Evolutionary conservation across 345 rosid genomes (phyloP), one percentile per base, ranked within the genome.

Genomic region (Cochlearia excelsa): DNA sequence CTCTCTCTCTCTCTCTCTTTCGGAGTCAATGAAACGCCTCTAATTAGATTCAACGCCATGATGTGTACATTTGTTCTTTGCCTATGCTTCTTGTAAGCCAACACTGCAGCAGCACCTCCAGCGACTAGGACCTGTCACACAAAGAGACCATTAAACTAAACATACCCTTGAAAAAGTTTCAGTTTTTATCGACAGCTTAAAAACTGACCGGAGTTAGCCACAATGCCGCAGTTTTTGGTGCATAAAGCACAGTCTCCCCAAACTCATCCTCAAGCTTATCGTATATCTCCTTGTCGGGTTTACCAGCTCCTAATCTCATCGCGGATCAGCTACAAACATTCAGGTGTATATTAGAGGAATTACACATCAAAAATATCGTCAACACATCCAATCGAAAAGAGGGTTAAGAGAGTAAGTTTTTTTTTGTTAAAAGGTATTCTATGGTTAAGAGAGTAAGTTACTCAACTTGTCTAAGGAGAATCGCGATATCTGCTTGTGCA

Each of bases 401-500:
- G 23, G 23, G n/a, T 4, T 26, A 26, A 9, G 65, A 62, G 65
- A 46, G 48, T 63, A 61, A 10, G 26, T 33, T 5, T n/a, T n/a
- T n/a, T n/a, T n/a, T n/a, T n/a, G n/a, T n/a, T n/a, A n/a, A n/a
- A n/a, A n/a, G n/a, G n/a, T n/a, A n/a, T n/a, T n/a, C n/a, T n/a
- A n/a, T n/a, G 23, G n/a, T 4, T 26, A 26, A 9, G 65, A 62
- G 65, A 46, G 48, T 63, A 61, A 10, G 26, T 33, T 5, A 61
- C 37, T 37, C 40, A 16, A 84, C 97, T 95, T 85, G 83, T 60
- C 95, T 82, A 46, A 87, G 94, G 73, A 89, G 94, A 67, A 93
- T 78, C 33, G 97, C 99, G 0, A 93, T 55, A 77, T 93, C 99
- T 30, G 97, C 99, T 69, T 93, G 95, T 93, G 78, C 99, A 93